phyloP scores from a whole-genome alignment of 768 basidiomycete species.

The Lactifluus rugatus region DNA sequence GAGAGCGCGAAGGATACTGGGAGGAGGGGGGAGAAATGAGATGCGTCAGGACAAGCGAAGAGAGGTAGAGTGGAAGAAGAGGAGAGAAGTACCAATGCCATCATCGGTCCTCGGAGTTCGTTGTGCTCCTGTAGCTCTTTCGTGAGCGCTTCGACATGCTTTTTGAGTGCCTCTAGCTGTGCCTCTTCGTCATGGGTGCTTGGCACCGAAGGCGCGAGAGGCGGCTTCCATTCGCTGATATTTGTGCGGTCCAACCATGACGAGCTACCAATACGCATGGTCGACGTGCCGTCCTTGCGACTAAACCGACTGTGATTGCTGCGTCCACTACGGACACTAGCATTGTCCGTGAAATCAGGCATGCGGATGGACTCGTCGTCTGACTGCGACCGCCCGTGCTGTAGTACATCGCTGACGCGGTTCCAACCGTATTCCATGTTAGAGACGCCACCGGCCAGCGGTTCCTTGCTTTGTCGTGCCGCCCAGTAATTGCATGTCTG shows the following conservation, averaged over 20 bases:
- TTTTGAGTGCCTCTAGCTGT: constrained; percentile 81
- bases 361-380: constrained; percentile 45
- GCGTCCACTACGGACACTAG: constrained; percentile 68
- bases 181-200: constrained; percentile 88
- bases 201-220: constrained; percentile 70
- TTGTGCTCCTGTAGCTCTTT: constrained; percentile 78
- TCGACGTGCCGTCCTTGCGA: constrained; percentile 58
- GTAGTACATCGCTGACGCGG: constrained; percentile 47
- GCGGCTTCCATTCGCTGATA: constrained; percentile 93
- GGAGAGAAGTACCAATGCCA: constrained; percentile 44
- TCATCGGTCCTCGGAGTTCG: constrained; percentile 75
- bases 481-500: constrained; percentile 99
- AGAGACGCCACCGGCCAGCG: constrained; percentile 89
- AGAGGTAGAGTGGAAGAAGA: constrained; percentile 2
- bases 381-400: constrained; percentile 45
- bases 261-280: constrained; percentile 56
- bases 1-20: constrained; percentile 74
- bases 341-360: constrained; percentile 47
- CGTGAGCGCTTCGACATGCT: constrained; percentile 68
- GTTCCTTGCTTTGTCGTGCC: constrained; percentile 89
- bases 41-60: constrained; percentile 8
- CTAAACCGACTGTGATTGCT: constrained; percentile 67
- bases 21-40: neutral
- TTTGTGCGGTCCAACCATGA: constrained; percentile 66
- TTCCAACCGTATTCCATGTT: constrained; percentile 99